phyloP scores from a whole-genome alignment of 441 rosid species.

The Erysimum cheiri region DNA sequence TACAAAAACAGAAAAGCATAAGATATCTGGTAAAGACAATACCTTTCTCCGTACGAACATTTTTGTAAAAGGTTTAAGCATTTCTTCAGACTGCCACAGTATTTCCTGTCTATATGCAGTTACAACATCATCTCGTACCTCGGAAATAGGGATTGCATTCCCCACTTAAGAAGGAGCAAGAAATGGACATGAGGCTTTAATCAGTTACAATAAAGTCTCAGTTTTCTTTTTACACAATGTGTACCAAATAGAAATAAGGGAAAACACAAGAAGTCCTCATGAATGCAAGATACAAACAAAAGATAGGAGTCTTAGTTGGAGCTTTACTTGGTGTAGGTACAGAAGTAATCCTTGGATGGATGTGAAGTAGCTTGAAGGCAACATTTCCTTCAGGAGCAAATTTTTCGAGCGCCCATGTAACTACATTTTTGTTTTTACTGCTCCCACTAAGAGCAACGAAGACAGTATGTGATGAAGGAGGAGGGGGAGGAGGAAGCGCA shows the following conservation, averaged over 20 bases:
- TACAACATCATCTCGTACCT: conserved; percentile 86
- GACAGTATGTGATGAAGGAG: conserved; percentile 46
- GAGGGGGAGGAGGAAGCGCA: conserved; percentile 31
- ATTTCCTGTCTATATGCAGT: conserved; percentile 78
- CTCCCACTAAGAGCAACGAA: conserved; percentile 76
- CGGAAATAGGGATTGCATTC: conserved; percentile 73
- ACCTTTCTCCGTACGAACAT: conserved; percentile 70
- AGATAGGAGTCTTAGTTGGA: conserved; percentile 19
- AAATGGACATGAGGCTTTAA: conserved; percentile 20
- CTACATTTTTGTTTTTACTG: conserved; percentile 62
- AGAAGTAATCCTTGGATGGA: conserved; percentile 62
- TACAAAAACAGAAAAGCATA: not conserved
- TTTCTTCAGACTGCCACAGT: conserved; percentile 68
- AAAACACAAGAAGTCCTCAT: not conserved
- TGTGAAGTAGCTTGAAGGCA: conserved; percentile 72
- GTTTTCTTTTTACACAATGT: not conserved
- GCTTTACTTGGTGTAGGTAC: conserved; percentile 91
- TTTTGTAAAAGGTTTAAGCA: conserved; percentile 66
- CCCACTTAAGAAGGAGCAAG: conserved; percentile 66
- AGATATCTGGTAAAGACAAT: conserved; percentile 7
- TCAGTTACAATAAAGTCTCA: conserved; percentile 5
- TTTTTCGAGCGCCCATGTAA: conserved; percentile 83
- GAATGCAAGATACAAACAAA: conserved; percentile 19
- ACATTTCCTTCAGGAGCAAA: conserved; percentile 63
- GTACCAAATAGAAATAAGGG: not conserved